Base-by-base conservation (phyloP, 202 grass and related monocot species). In the Panicum hallii region DNA sequence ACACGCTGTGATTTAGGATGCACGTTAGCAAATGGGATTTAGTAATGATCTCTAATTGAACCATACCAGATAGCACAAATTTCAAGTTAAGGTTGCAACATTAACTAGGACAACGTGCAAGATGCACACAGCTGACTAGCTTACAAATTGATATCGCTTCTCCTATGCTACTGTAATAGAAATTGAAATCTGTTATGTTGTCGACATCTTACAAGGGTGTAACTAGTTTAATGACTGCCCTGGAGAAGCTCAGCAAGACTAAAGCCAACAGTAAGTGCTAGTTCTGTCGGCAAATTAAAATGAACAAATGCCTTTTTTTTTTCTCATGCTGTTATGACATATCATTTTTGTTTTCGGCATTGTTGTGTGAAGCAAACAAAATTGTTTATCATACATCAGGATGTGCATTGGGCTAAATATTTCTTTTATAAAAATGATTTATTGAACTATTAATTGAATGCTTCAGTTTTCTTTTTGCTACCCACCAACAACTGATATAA, bases 181-280 rank as follows among this genome's bases (percentile, higher is more conserved):
- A 67, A 80, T 58, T n/a, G 53, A 81, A 75, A 56, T 47, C 3
- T 70, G 16, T 80, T 52, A 23, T 67, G 28, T 3, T 56, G 13
- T 53, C 64, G 38, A 38, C 38, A 30, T 55, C 5, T 56, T 34
- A 54, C 34, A 42, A 26, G 19, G 13, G 47, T 19, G 11, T 41
- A 74, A 79, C 50, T 80, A 65, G 66, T 80, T 48, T 74, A 81
- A 48, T 11, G 19, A 44, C 11, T 80, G 34, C 9, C 60, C 47
- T 67, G 28, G 46, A 63, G 36, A 85, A 77, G 42, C 32, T 72
- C 72, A 70, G 41, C 46, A 54, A 65, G 16, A 32, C 69, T 54
- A 54, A 68, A 34, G n/a, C 42, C 8, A 80, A 68, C 17, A 23
- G 9, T 81, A 46, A 60, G 14, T 43, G 9, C 30, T 62, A 54